Base-by-base conservation (phyloP, 1,139 yeast genomes). In the Lizanozyma gosingica region DNA sequence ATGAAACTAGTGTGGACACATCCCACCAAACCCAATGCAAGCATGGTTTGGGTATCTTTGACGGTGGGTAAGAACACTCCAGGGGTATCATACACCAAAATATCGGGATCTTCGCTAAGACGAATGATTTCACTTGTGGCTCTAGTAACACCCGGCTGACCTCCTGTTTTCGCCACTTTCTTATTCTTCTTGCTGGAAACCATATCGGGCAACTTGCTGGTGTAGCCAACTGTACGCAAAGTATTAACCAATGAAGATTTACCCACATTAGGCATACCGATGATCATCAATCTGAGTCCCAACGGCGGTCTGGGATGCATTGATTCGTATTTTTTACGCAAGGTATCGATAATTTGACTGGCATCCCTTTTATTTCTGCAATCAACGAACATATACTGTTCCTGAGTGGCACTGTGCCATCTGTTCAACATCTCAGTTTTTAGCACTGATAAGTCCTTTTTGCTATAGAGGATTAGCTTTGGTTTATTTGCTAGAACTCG, bases 231-330 rank as follows among this genome's bases (percentile, higher is more conserved):
- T 17, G 67, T 67, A 42, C 97, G 63, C 40, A 92, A 62, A 0
- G 83, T 71, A 55, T 92, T 92, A 11, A 90, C 82, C 42, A 92
- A 62, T 0, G 95, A 83, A n/a, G 95, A 85, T 58, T 92, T 92
- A 1, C 98, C 98, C n/a, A 88, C 95, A 57, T 92, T 92, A 1
- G 98, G 98, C 94, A 92, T 85, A 0, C 98, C 98, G 9, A 84
- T 80, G 38, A 92, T 78, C 67, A 90, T 68, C 40, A 84, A 59
- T 33, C 90, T 63, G 39, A 84, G 63, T 0, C 98, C 97, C 41
- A 88, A 61, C 0, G 97, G 97, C 0, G 94, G 92, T 1, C 82
- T 79, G 0, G 90, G 79, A 4, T 57, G 59, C 71, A 78, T 67
- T 3, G 53, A 47, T 22, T 58, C 47, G 47, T 73, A 71, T 41